A percentile compares a stretch with the other conserved stretches of the same genome.
These are phyloP conservation scores for Byssothecium circinans DNA, from an alignment of 2,329 filamentous ascomycete species.

Conservation along the genomic window DNA sequence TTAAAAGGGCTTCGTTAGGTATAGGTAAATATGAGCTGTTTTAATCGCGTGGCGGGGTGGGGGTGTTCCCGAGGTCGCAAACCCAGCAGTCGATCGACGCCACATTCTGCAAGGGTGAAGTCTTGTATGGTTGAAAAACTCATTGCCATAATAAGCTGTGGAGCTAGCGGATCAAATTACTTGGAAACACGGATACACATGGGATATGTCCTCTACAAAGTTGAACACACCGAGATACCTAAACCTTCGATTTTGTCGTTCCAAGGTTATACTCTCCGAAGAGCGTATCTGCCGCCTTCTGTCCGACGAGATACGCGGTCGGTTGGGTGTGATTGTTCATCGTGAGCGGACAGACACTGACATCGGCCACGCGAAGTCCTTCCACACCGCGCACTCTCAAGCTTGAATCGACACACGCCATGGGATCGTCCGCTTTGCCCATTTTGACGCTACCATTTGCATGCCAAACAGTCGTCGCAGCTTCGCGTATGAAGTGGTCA, in stretches of 20 bases:
- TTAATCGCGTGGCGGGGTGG: no score
- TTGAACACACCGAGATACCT: no score
- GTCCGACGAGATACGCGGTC: constrained; percentile 39
- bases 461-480: constrained; percentile 40
- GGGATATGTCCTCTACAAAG: no score
- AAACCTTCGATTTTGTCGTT: not conserved
- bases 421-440: constrained; percentile 37
- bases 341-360: constrained; percentile 37
- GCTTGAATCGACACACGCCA: constrained; percentile 42
- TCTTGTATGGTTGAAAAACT: no score
- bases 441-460: constrained; percentile 43
- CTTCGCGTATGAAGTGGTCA: constrained; percentile 33
- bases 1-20: no score
- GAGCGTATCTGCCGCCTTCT: constrained; percentile 39
- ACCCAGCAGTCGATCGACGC: no score
- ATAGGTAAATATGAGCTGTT: no score
- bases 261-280: constrained; percentile 32
- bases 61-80: no score
- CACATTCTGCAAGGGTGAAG: no score
- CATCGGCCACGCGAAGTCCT: constrained; percentile 44
- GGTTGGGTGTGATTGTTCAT: constrained; percentile 41
- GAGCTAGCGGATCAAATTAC: no score
- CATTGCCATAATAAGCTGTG: no score
- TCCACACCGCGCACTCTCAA: constrained; percentile 44
- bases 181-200: no score